Evolutionary conservation across 2,329 filamentous ascomycete species (phyloP).

Genomic region (Microsporum ferrugineum): DNA sequence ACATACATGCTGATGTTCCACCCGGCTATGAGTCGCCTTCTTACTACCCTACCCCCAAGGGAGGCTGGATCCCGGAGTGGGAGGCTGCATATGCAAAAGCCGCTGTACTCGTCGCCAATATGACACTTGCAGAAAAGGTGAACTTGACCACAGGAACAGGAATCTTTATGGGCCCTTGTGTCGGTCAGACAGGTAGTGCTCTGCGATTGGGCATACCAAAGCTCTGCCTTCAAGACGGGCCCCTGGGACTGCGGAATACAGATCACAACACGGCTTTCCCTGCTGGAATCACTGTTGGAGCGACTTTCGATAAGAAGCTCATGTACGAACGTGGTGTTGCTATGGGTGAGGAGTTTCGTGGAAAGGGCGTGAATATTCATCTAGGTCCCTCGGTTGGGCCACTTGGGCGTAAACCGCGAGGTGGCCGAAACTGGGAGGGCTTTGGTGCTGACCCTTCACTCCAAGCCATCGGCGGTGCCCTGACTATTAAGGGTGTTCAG

Average conservation of each 20-base stretch:
- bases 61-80: slow-evolving; percentile 62
- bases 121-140: slow-evolving; percentile 72
- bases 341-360: slow-evolving; percentile 58
- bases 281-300: slow-evolving; percentile 63
- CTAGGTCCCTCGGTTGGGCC: slow-evolving; percentile 62
- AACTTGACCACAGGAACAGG: slow-evolving; percentile 64
- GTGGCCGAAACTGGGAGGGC: slow-evolving; percentile 64
- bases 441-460: slow-evolving; percentile 61
- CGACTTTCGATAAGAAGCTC: slow-evolving; percentile 62
- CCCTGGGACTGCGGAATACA: slow-evolving; percentile 59
- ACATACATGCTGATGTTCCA: background rate
- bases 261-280: slow-evolving; percentile 69
- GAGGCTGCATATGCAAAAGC: slow-evolving; percentile 59
- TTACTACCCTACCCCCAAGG: slow-evolving; percentile 63
- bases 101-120: slow-evolving; percentile 53
- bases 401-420: slow-evolving; percentile 58
- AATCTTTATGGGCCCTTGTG: slow-evolving; percentile 61
- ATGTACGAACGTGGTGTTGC: slow-evolving; percentile 58
- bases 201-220: slow-evolving; percentile 59
- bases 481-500: slow-evolving; percentile 48
- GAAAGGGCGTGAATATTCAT: slow-evolving; percentile 61
- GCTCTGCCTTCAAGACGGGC: slow-evolving; percentile 60
- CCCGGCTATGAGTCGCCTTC: slow-evolving; percentile 30
- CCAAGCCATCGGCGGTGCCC: slow-evolving; percentile 41
- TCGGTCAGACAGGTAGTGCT: slow-evolving; percentile 65